Percentiles rank a stretch among this genome's conserved stretches.
These are phyloP conservation scores for Ramalina intermedia DNA, from an alignment of 495 filamentous ascomycete species.

Conservation along the genomic window DNA sequence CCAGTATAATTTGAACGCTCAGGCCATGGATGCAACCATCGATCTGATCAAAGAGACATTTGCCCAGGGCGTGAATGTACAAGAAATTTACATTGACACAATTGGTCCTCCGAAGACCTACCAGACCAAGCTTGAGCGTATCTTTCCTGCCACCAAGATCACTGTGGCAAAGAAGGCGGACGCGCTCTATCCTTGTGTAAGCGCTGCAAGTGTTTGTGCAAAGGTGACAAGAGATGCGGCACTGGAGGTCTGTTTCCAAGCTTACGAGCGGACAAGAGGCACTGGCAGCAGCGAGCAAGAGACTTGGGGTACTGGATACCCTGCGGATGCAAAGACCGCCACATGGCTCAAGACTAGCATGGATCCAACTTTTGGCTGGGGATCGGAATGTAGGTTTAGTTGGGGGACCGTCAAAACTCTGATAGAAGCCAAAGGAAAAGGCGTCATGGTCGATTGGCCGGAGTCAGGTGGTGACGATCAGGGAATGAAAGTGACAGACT, in stretches of 20 bases:
- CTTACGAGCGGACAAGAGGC: conserved; percentile 18
- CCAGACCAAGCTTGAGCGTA: conserved; percentile 65
- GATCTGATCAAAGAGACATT: conserved; percentile 65
- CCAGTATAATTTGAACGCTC: conserved; percentile 89
- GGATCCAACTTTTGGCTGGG: conserved; percentile 93
- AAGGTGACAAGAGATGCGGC: conserved; percentile 91
- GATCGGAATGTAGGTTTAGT: conserved; percentile 77
- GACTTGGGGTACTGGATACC: conserved; percentile 85
- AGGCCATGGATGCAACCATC: conserved; percentile 92
- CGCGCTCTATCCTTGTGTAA: conserved; percentile 81
- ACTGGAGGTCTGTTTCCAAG: conserved; percentile 58
- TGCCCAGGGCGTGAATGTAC: conserved; percentile 58
- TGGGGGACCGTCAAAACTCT: conserved; percentile 87
- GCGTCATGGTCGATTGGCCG: conserved; percentile 73
- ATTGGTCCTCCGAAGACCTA: conserved; percentile 71
- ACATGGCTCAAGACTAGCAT: conserved; percentile 72
- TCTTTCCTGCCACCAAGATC: conserved; percentile 68
- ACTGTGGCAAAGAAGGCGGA: conserved; percentile 96
- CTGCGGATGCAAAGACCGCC: conserved; percentile 69
- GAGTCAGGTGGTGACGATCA: conserved; percentile 52
- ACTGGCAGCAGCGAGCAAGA: conserved; percentile 15
- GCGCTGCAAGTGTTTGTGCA: conserved; percentile 82
- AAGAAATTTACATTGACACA: conserved; percentile 89
- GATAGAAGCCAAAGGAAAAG: conserved; percentile 51
- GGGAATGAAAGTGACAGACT: conserved; percentile 56